A percentile compares a stretch with the other conserved stretches of the same genome.
phyloP scores from a whole-genome alignment of 108 stramenopile genomes.

The Parmales sp. region DNA sequence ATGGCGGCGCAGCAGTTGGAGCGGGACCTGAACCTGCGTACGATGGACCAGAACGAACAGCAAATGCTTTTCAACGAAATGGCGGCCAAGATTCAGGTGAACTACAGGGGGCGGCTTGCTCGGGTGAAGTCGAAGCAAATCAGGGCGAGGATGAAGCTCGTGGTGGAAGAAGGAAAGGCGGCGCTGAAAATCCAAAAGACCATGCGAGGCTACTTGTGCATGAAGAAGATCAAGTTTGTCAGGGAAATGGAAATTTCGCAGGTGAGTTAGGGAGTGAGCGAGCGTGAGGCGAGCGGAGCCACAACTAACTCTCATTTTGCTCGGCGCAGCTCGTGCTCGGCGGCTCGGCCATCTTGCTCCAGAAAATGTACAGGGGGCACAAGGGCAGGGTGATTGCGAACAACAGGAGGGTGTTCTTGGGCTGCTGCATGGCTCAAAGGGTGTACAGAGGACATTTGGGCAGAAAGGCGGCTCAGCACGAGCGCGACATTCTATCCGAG shows the following conservation, averaged over 20 bases:
- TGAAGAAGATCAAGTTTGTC: background rate
- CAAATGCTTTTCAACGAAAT: constrained; percentile 22
- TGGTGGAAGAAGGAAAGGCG: constrained; percentile 3
- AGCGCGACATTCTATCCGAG: constrained; percentile 11
- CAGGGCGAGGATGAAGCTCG: background rate
- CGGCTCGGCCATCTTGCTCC: constrained; percentile 4
- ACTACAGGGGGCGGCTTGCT: constrained; percentile 18
- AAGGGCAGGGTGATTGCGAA: background rate
- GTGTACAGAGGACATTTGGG: constrained; percentile 17
- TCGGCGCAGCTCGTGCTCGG: constrained; percentile 1
- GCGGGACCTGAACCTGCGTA: constrained; percentile 15
- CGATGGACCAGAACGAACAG: constrained; percentile 21
- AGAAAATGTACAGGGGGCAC: constrained; percentile 1
- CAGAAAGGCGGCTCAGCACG: constrained; percentile 1
- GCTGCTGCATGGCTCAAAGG: constrained; percentile 1
- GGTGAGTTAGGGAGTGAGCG: too few species aligned
- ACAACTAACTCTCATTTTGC: too few species aligned
- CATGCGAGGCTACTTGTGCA: constrained; percentile 11
- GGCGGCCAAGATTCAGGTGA: constrained; percentile 26
- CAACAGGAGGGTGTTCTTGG: background rate
- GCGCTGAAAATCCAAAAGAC: constrained; percentile 8
- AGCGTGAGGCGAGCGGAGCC: too few species aligned
- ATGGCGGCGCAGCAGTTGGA: constrained; percentile 9
- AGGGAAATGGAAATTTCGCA: constrained; percentile 7
- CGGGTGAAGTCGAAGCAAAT: constrained; percentile 1